These are phyloP conservation scores for Russula abietina DNA, from an alignment of 768 basidiomycete genomes.

Conservation along the genomic window DNA sequence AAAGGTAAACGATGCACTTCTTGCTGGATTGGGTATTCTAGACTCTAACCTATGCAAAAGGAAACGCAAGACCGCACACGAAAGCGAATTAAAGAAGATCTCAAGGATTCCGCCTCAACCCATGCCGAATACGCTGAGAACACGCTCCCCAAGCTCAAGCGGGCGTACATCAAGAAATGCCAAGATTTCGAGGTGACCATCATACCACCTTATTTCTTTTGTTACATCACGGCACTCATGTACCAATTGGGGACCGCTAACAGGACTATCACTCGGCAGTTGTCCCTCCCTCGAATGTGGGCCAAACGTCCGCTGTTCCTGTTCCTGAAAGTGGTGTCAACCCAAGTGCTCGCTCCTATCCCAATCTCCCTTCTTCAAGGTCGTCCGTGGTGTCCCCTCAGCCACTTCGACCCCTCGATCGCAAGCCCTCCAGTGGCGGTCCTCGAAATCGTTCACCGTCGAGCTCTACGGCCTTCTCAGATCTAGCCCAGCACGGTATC, in stretches of 20 bases:
- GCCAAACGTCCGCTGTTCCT: slow-evolving; percentile 31
- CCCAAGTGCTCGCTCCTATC: slow-evolving; percentile 41
- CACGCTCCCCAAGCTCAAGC: slow-evolving; percentile 74
- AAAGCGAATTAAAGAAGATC: slow-evolving; percentile 85
- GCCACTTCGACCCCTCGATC: slow-evolving; percentile 67
- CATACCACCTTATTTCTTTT: not conserved
- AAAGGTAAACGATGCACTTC: slow-evolving; percentile 42
- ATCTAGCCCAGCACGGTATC: slow-evolving; percentile 79
- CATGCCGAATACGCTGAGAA: slow-evolving; percentile 81
- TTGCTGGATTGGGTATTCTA: not conserved
- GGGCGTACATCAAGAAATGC: slow-evolving; percentile 75
- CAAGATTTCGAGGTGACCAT: slow-evolving; percentile 72
- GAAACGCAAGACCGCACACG: slow-evolving; percentile 90
- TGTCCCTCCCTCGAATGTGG: slow-evolving; percentile 32
- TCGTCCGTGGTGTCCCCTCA: slow-evolving; percentile 65
- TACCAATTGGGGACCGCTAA: not conserved
- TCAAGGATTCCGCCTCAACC: slow-evolving; percentile 68
- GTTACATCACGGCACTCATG: not conserved
- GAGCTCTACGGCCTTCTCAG: slow-evolving; percentile 74
- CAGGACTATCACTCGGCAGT: slow-evolving; percentile 66
- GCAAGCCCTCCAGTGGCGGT: slow-evolving; percentile 59
- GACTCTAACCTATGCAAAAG: slow-evolving; percentile 34
- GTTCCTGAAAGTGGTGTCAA: slow-evolving; percentile 30
- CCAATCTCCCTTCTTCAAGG: slow-evolving; percentile 40
- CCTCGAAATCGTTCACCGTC: slow-evolving; percentile 74